phyloP scores from a whole-genome alignment of 2,329 filamentous ascomycete species.

The Uncinocarpus reesii region DNA sequence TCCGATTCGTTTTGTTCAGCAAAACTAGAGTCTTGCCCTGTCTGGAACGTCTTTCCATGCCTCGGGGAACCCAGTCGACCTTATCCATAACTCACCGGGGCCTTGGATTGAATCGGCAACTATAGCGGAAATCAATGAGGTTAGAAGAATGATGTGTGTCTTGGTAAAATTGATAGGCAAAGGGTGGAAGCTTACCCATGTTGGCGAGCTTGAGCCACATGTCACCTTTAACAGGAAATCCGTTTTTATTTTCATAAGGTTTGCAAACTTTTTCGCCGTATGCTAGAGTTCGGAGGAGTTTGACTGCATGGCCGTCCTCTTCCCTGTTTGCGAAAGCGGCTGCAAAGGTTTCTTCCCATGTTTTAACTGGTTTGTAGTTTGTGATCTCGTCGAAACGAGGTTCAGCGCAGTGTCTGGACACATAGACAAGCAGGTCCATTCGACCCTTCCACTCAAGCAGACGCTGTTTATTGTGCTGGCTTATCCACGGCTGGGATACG shows the following conservation, averaged over 20 bases:
- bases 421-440: conserved; percentile 63
- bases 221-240: conserved; percentile 31
- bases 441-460: conserved; percentile 76
- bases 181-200: conserved; percentile 28
- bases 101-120: conserved; percentile 31
- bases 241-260: conserved; percentile 26
- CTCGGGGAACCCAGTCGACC: conserved; percentile 34
- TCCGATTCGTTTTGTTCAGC: no score
- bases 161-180: not conserved
- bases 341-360: conserved; percentile 38
- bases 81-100: conserved; percentile 29
- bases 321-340: conserved; percentile 36
- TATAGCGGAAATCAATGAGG: conserved; percentile 16
- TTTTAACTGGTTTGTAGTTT: conserved; percentile 46
- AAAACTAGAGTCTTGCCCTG: not conserved
- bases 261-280: conserved; percentile 48
- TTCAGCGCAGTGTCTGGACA: conserved; percentile 53
- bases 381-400: conserved; percentile 51
- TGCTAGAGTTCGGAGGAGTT: conserved; percentile 60
- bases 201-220: conserved; percentile 39
- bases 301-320: conserved; percentile 76
- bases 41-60: conserved; percentile 28
- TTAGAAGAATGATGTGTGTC: conserved; percentile 5
- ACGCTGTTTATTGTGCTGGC: conserved; percentile 51
- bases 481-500: conserved; percentile 51